These are phyloP conservation scores for Orbilia javanica DNA, from an alignment of 2,329 filamentous ascomycete genomes.

Conservation along the genomic window DNA sequence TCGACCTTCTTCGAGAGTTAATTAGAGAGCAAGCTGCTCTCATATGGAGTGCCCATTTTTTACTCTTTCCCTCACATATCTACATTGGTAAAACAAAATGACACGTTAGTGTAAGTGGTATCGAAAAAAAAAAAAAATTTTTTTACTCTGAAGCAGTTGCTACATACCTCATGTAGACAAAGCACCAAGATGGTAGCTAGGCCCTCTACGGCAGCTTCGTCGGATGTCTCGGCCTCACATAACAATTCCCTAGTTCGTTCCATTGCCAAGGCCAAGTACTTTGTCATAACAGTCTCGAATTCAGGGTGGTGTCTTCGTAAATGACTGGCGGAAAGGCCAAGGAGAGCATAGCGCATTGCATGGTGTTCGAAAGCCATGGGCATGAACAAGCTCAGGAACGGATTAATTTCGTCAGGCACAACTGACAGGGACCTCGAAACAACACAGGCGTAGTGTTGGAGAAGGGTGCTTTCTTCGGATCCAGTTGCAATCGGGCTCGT, in stretches of 20 bases:
- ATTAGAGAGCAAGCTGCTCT: slow-evolving; percentile 57
- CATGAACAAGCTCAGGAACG: slow-evolving; percentile 58
- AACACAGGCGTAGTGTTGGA: slow-evolving; percentile 59
- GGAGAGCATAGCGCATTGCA: slow-evolving; percentile 57
- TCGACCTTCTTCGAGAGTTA: slow-evolving; percentile 49
- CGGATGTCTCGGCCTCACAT: slow-evolving; percentile 51
- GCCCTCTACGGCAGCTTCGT: slow-evolving; percentile 58
- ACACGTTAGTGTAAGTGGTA: slow-evolving; percentile 12
- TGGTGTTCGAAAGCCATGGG: slow-evolving; percentile 58
- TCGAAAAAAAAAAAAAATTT: too few relatives aligned
- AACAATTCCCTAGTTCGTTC: slow-evolving; percentile 57
- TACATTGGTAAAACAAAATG: slow-evolving; percentile 21
- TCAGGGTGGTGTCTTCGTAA: slow-evolving; percentile 55
- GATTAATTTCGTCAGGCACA: slow-evolving; percentile 59
- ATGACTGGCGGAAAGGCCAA: slow-evolving; percentile 57
- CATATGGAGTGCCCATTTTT: slow-evolving; percentile 58
- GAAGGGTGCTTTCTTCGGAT: slow-evolving; percentile 53
- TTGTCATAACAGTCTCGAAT: slow-evolving; percentile 57
- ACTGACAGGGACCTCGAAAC: slow-evolving; percentile 59
- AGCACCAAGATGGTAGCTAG: slow-evolving; percentile 59
- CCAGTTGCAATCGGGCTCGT: slow-evolving; percentile 30
- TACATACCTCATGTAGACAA: slow-evolving; percentile 58
- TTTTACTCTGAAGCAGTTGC: background rate
- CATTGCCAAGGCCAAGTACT: slow-evolving; percentile 57
- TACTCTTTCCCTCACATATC: slow-evolving; percentile 58